Base-by-base conservation (phyloP, 148 eudicot genomes). In the Heliosperma pusillum region DNA sequence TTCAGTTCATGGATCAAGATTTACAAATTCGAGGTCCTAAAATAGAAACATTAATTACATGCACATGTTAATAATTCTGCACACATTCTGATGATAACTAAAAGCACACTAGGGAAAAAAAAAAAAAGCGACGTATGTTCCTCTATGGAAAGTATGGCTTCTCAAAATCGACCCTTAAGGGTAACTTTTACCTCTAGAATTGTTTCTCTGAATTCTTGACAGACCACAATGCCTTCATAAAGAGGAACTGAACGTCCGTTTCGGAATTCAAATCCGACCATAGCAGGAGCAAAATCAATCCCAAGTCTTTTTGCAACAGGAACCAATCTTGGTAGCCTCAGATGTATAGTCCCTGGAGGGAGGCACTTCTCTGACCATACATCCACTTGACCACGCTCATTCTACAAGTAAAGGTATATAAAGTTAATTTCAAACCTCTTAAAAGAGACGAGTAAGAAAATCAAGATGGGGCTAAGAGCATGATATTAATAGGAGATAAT, bases 301-400 rank as follows among this genome's bases (percentile, higher is more conserved):
- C 77, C 90, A 47, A 95, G 89, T 81, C 90, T 90, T 80, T 88
- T 85, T 19, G 87, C 97, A 80, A 90, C 83, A 62, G 83, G 82
- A 70, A 80, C 88, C 73, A 89, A 72, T 78, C 99, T 81, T 55
- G 99, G 99, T 55, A 89, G 83, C 80, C 87, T 85, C 90, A 95
- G 83, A 84, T 95, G 99, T 81, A 95, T 87, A 27, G 99, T 95
- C 71, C 99, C 99, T 0, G 96, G 97, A 30, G 99, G 99, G 55
- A 95, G 91, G 88, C 97, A 95, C 88, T 95, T 95, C 85, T 95
- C 97, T 52, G 97, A 95, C 99, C 99, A 95, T 65, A 92, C 96
- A 79, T 95, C 99, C 76, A 95, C 96, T 82, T 87, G 97, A 68
- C 97, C 97, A 79, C 97, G 97, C 79, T 95, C 97, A 81, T 95